Percentiles rank a stretch among this genome's conserved stretches.
These are phyloP conservation scores for Penicillium canescens DNA, from an alignment of 495 filamentous ascomycete genomes.

Conservation along the genomic window DNA sequence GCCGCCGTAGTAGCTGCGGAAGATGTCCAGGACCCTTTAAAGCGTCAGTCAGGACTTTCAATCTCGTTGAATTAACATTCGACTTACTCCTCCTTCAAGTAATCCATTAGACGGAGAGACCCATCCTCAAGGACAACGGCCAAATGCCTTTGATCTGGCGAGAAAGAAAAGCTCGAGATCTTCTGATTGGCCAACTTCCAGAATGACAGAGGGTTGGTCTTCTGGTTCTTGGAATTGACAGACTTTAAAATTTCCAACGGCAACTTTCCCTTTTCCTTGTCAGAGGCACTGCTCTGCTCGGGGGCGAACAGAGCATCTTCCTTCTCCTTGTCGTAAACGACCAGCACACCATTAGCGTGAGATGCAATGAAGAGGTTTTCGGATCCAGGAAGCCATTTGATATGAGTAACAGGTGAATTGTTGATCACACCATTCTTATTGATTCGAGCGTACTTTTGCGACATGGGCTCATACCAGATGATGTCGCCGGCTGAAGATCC, in stretches of 20 bases:
- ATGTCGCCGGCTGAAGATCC: slow-evolving; percentile 95
- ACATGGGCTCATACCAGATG: slow-evolving; percentile 98
- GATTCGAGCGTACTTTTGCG: slow-evolving; percentile 90
- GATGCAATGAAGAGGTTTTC: slow-evolving; percentile 91
- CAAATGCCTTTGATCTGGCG: slow-evolving; percentile 81
- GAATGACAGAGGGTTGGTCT: slow-evolving; percentile 83
- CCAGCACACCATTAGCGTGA: slow-evolving; percentile 88
- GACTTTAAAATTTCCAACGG: slow-evolving; percentile 74
- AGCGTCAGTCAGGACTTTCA: slow-evolving; percentile 12
- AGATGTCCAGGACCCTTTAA: slow-evolving; percentile 75
- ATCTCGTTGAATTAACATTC: not conserved
- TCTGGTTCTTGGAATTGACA: slow-evolving; percentile 88
- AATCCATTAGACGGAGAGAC: slow-evolving; percentile 84
- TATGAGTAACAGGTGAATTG: slow-evolving; percentile 76
- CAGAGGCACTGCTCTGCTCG: slow-evolving; percentile 48
- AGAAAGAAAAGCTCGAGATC: slow-evolving; percentile 87
- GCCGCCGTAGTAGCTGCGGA: slow-evolving; percentile 89
- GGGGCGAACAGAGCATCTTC: slow-evolving; percentile 79
- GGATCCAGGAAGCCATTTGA: slow-evolving; percentile 91
- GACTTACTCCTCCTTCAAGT: slow-evolving; percentile 82
- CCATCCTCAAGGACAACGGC: slow-evolving; percentile 93
- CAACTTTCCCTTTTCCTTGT: slow-evolving; percentile 42
- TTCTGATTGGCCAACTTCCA: slow-evolving; percentile 90
- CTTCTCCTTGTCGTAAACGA: slow-evolving; percentile 98
- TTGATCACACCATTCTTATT: slow-evolving; percentile 97